Conservation (phyloP, 2,329 filamentous ascomycete genomes). For the Thelonectria discophora region DNA sequence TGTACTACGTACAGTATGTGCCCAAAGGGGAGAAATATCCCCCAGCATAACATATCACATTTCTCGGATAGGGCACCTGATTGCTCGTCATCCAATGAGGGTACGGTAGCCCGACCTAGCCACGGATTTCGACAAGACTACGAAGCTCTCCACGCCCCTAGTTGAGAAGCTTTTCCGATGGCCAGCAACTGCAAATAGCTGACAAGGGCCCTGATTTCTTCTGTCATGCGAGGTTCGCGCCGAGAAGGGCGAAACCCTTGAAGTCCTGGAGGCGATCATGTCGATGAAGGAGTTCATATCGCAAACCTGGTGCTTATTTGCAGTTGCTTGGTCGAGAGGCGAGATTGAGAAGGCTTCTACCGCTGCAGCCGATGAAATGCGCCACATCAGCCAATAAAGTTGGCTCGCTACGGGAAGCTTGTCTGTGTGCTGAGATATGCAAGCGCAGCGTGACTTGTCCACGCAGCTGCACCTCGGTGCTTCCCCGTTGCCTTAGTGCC, state of each 20-base stretch:
- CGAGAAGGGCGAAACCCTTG: conserved; percentile 1
- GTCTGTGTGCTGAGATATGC: background rate
- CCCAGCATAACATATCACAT: background rate
- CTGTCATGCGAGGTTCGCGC: too few relatives aligned
- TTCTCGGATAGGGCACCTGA: conserved; percentile 6
- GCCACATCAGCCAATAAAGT: conserved; percentile 6
- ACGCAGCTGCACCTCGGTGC: conserved; percentile 35
- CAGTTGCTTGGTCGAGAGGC: conserved; percentile 8
- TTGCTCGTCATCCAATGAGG: background rate
- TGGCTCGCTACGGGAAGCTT: background rate
- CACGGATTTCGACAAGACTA: background rate
- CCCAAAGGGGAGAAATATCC: background rate
- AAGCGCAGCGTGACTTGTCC: conserved; percentile 34
- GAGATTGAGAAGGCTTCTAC: conserved; percentile 11
- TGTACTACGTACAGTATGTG: background rate
- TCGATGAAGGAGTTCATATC: conserved; percentile 14
- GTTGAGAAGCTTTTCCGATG: background rate
- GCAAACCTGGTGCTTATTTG: conserved; percentile 1
- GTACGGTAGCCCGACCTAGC: background rate
- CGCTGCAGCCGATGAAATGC: conserved; percentile 19
- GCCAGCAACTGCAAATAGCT: background rate
- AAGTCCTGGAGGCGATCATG: conserved; percentile 1
- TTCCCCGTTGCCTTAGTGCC: conserved; percentile 35
- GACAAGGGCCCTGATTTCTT: background rate
- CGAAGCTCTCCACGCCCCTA: background rate